These are phyloP conservation scores for Cytidiella melzeri DNA, from an alignment of 768 basidiomycete genomes.

Conservation along the genomic window DNA sequence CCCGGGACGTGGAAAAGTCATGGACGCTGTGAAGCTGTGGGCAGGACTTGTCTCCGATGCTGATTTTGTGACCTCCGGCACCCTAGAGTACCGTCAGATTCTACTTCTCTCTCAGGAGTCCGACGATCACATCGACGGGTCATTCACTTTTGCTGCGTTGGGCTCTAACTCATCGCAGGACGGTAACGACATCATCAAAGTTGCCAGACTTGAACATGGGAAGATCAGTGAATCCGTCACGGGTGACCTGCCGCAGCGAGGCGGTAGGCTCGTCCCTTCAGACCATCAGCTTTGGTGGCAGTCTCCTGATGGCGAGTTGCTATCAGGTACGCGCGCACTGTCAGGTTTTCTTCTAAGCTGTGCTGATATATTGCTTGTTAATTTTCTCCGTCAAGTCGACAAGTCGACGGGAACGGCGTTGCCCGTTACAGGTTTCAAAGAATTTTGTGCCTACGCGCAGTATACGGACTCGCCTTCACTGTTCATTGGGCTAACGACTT, in stretches of 20 bases:
- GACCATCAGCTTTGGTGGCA: constrained; percentile 34
- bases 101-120: constrained; percentile 4
- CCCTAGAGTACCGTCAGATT: background rate
- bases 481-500: constrained; percentile 58
- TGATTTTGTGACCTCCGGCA: background rate
- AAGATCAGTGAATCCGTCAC: constrained; percentile 1
- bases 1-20: constrained; percentile 49
- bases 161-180: constrained; percentile 29
- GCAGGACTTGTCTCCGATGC: constrained; percentile 6
- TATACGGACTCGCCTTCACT: constrained; percentile 28
- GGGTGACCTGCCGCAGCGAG: constrained; percentile 19
- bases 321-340: constrained; percentile 19
- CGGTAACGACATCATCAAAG: constrained; percentile 12
- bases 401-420: background rate
- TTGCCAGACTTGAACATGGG: constrained; percentile 8
- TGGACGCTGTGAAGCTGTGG: constrained; percentile 48
- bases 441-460: constrained; percentile 50
- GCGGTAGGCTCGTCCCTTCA: constrained; percentile 43
- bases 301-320: constrained; percentile 40
- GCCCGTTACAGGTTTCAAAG: constrained; percentile 40
- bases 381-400: background rate
- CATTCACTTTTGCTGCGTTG: constrained; percentile 32
- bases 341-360: background rate
- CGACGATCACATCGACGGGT: background rate
- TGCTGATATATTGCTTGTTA: background rate